These are phyloP conservation scores for Cubamyces sp. DNA, from an alignment of 768 basidiomycete genomes.

Conservation along the genomic window DNA sequence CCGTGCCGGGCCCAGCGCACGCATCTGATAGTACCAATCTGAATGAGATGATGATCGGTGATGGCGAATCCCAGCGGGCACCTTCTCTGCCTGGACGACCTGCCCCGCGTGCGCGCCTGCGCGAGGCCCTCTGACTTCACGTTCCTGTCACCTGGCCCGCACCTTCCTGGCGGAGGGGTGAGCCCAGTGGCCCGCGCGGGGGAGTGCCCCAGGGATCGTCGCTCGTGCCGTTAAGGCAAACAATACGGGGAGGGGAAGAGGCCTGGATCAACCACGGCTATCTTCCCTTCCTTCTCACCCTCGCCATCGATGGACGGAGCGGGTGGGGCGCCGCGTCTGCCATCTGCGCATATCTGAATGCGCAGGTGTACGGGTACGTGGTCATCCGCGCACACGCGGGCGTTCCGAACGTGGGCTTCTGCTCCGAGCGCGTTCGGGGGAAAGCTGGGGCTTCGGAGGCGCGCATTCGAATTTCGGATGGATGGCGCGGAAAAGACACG, in stretches of 20 bases:
- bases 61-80: constrained; percentile 19
- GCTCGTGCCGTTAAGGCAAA: constrained; percentile 16
- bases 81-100: constrained; percentile 19
- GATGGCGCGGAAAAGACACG: constrained; percentile 3
- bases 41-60: constrained; percentile 32
- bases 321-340: background rate
- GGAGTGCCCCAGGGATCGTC: constrained; percentile 13
- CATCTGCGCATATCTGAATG: too few relatives aligned
- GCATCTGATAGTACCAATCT: constrained; percentile 27
- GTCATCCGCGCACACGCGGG: background rate
- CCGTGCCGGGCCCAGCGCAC: background rate
- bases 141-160: constrained; percentile 8
- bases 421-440: background rate
- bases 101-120: background rate
- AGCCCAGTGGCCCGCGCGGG: background rate
- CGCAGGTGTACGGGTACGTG: too few relatives aligned
- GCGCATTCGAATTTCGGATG: background rate
- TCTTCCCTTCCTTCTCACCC: constrained; percentile 10
- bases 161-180: constrained; percentile 1
- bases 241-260: constrained; percentile 1
- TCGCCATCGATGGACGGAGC: constrained; percentile 8
- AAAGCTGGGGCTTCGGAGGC: background rate
- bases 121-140: constrained; percentile 20
- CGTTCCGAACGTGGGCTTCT: background rate
- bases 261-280: constrained; percentile 21